phyloP scores from a whole-genome alignment of 2,329 filamentous ascomycete genomes.

The Talaromyces sp. region DNA sequence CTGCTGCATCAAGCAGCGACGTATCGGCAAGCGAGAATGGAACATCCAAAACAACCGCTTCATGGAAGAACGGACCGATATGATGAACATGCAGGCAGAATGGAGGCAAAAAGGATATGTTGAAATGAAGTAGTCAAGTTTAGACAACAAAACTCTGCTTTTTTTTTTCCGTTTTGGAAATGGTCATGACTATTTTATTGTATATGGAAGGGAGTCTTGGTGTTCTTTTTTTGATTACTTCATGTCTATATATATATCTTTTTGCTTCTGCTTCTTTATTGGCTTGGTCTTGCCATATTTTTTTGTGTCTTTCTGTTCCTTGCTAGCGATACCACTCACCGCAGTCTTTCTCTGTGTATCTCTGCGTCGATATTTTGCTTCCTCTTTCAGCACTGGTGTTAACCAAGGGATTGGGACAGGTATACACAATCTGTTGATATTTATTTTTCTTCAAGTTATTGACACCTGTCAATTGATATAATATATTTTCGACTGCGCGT shows the following conservation, averaged over 20 bases:
- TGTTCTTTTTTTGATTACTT: constrained; percentile 1
- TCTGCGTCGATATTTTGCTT: background rate
- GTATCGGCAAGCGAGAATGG: constrained; percentile 46
- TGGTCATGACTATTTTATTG: constrained; percentile 2
- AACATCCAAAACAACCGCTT: constrained; percentile 45
- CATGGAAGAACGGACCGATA: constrained; percentile 33
- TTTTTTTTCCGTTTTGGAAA: background rate
- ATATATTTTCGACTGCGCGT: background rate
- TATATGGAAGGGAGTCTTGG: constrained; percentile 1
- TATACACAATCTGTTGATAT: background rate
- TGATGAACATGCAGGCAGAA: constrained; percentile 33
- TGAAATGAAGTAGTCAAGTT: constrained; percentile 10
- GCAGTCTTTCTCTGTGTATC: background rate
- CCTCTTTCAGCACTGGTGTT: background rate
- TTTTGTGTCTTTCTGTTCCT: background rate
- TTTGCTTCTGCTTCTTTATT: background rate
- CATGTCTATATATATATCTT: constrained; percentile 2
- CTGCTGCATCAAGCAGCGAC: constrained; percentile 49
- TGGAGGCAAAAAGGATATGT: constrained; percentile 35
- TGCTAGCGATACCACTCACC: background rate
- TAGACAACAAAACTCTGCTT: background rate
- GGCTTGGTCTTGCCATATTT: background rate
- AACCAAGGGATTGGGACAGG: background rate
- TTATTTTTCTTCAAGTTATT: background rate
- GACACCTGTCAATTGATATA: background rate